Base-by-base conservation (phyloP, 331 rosid species). In the Rosa hybrid region DNA sequence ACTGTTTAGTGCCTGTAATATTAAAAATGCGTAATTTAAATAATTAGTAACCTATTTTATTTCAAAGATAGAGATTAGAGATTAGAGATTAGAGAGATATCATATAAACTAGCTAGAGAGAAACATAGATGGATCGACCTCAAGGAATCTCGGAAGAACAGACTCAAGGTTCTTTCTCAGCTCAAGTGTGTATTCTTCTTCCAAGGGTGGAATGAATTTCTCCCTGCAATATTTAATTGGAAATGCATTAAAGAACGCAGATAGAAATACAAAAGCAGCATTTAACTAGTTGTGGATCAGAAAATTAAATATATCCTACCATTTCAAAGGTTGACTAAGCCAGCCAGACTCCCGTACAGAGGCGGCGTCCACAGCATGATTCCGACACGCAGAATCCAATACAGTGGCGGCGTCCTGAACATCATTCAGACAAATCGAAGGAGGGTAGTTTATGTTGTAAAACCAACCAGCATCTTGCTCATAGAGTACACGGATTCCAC, bases 401-500 rank as follows among this genome's bases (percentile, higher is more conserved):
- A 27, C 27, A 27, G 27, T 27, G 20, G 0, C 0, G 12, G 16
- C 2, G 1, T 48, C 3, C 23, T 21, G 3, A 34, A 34, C 13
- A 4, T 27, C 8, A 27, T 8, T 50, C 51, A 1, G 13, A 48
- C n/a, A 34, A 34, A 34, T 34, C 38, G 38, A 0, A 27, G 30
- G 30, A 27, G 1, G 1, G 30, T 27, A 27, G 38, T 34, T 8
- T 10, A 73, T 71, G 39, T 41, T 74, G 30, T 27, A 27, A 27
- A 27, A 27, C 30, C 30, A 27, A 27, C 38, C 12, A 64, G 34
- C 76, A 80, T 80, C 51, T 81, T 81, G 71, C 20, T 81, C 49
- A 69, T 65, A 81, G 1, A 54, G 6, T 17, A 81, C 48, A 6
- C 60, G 71, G 16, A 62, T 64, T 9, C 76, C 84, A 81, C 80